Conservation (phyloP, 1,284 basidiomycete species). For the Ceratobasidium papillatum region DNA sequence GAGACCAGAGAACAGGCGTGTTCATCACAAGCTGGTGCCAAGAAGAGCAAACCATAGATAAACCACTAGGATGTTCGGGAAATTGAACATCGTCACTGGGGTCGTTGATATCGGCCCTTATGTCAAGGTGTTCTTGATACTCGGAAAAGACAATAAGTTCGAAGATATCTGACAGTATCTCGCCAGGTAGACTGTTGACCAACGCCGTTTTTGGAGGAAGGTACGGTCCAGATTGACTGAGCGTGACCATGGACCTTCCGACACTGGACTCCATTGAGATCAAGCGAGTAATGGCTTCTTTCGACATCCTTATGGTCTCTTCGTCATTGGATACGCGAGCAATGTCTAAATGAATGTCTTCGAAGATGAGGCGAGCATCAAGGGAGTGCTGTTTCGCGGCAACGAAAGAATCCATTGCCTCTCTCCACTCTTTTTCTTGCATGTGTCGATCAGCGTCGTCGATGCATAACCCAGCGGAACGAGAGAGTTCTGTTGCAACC, state of each 20-base stretch:
- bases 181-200: too few relatives aligned
- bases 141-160: too few relatives aligned
- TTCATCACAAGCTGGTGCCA: slow-evolving; percentile 2
- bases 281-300: not conserved
- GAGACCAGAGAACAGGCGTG: not conserved
- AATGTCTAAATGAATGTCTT: not conserved
- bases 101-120: not conserved
- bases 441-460: too few relatives aligned
- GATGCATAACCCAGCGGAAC: too few relatives aligned
- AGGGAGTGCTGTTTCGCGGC: not conserved
- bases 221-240: not conserved
- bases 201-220: too few relatives aligned
- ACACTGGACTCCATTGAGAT: too few relatives aligned
- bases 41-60: not conserved
- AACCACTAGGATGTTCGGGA: not conserved
- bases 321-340: not conserved
- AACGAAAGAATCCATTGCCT: not conserved
- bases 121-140: not conserved
- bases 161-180: too few relatives aligned
- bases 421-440: not conserved
- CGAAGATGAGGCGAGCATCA: not conserved
- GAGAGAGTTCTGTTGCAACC: not conserved
- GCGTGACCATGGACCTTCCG: not conserved
- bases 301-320: not conserved
- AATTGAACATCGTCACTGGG: not conserved